phyloP scores from a whole-genome alignment of 345 rosid genomes.

The Excoecaria cochinchinensis region DNA sequence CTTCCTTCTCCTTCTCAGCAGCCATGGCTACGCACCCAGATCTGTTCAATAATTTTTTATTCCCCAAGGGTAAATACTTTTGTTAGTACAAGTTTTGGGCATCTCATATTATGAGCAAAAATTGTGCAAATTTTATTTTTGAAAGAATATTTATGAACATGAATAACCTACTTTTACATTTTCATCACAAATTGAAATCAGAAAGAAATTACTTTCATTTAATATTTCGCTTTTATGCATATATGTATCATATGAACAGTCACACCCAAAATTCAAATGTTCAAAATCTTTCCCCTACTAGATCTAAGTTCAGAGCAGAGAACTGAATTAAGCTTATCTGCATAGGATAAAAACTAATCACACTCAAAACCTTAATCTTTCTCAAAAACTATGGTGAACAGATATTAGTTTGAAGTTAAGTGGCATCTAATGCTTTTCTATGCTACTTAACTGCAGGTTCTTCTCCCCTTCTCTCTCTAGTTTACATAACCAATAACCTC shows the following conservation, averaged over 20 bases:
- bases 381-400: background rate
- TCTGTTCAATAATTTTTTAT: background rate
- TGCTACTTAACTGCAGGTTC: background rate
- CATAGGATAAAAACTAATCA: too few relatives aligned
- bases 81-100: background rate
- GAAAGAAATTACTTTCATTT: background rate
- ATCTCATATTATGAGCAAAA: background rate
- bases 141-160: background rate
- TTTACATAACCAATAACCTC: background rate
- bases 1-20: constrained; percentile 13
- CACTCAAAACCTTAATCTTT: background rate
- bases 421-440: background rate
- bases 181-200: background rate
- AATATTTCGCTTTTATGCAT: background rate
- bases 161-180: background rate
- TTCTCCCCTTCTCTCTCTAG: background rate
- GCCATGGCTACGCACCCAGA: constrained; percentile 7
- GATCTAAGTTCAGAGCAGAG: background rate
- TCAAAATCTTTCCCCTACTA: background rate
- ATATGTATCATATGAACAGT: background rate
- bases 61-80: background rate
- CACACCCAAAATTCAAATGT: background rate
- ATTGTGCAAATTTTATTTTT: background rate
- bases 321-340: too few relatives aligned
- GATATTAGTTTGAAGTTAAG: background rate